Percentiles rank a stretch among this genome's conserved stretches.
phyloP scores from a whole-genome alignment of 768 basidiomycete genomes.

The Russula dissimulans region DNA sequence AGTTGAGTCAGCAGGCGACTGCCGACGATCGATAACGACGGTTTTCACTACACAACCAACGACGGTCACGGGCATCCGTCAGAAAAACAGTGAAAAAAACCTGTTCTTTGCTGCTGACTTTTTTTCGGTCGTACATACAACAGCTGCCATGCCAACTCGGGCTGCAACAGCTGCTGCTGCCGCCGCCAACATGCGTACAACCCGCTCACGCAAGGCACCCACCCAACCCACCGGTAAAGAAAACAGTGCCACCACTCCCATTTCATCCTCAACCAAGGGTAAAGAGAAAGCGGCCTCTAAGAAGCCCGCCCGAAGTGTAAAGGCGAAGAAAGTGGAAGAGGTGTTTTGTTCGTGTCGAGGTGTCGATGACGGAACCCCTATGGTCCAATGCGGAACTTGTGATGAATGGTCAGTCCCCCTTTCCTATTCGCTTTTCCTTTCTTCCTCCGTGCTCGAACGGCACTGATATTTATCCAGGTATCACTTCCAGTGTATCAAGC shows the following conservation, averaged over 20 bases:
- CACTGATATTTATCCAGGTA: slow-evolving; percentile 40
- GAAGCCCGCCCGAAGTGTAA: slow-evolving; percentile 14
- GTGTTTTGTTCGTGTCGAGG: slow-evolving; percentile 52
- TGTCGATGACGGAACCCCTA: slow-evolving; percentile 66
- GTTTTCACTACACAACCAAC: background rate
- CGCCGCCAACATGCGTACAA: slow-evolving; percentile 14
- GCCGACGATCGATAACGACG: slow-evolving; percentile 7
- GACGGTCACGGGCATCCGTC: background rate
- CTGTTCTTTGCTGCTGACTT: background rate
- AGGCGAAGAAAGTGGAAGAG: slow-evolving; percentile 15
- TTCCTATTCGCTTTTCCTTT: background rate
- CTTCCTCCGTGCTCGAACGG: background rate
- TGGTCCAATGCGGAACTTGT: slow-evolving; percentile 65
- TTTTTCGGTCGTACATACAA: background rate
- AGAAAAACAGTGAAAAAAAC: background rate
- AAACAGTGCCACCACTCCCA: background rate
- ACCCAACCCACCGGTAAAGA: slow-evolving; percentile 6
- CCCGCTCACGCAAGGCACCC: slow-evolving; percentile 9
- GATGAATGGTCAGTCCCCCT: slow-evolving; percentile 47
- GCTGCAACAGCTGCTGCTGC: slow-evolving; percentile 5
- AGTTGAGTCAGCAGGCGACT: background rate
- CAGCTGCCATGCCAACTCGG: slow-evolving; percentile 11
- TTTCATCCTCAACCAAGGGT: slow-evolving; percentile 1
- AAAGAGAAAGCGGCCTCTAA: slow-evolving; percentile 11
- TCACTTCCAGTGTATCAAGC: slow-evolving; percentile 63